Conservation (phyloP, 495 filamentous ascomycete species). For the Margaritispora aquatica region DNA sequence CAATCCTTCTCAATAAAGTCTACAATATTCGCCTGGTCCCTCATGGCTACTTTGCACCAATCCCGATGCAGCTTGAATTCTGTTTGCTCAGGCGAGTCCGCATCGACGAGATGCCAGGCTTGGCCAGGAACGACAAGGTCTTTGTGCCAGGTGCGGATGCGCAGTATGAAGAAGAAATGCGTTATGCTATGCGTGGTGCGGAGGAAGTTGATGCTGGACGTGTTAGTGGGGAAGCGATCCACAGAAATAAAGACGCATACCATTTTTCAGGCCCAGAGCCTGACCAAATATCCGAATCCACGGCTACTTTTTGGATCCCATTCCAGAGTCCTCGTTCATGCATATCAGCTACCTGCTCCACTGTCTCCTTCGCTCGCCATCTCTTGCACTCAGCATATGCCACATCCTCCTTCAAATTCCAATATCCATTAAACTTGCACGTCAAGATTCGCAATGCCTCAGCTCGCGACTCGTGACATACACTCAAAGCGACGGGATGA, state of each 20-base stretch:
- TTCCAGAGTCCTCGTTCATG: conserved; percentile 1
- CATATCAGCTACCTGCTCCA: conserved; percentile 5
- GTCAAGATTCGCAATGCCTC: conserved; percentile 1
- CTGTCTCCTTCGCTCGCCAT: neutral
- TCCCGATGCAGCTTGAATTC: neutral
- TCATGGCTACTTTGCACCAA: conserved; percentile 1
- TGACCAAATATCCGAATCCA: neutral
- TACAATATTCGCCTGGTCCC: neutral
- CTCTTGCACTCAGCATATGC: conserved; percentile 3
- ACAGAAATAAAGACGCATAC: neutral
- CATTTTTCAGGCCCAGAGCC: neutral
- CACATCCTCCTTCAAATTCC: conserved; percentile 3
- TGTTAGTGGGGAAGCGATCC: neutral
- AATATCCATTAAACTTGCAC: neutral
- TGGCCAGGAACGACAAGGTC: neutral
- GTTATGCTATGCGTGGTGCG: neutral
- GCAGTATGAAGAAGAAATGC: neutral
- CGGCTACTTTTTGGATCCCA: neutral
- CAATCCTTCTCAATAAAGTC: neutral
- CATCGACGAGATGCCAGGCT: neutral
- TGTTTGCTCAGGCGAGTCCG: conserved; percentile 1
- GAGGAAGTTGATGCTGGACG: neutral
- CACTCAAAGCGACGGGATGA: conserved; percentile 1
- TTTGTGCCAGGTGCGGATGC: neutral
- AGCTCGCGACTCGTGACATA: conserved; percentile 10